Percentiles rank a stretch among this genome's conserved stretches.
These are phyloP conservation scores for Rasamsonia emersonii DNA, from an alignment of 2,329 filamentous ascomycete species.

Conservation along the genomic window DNA sequence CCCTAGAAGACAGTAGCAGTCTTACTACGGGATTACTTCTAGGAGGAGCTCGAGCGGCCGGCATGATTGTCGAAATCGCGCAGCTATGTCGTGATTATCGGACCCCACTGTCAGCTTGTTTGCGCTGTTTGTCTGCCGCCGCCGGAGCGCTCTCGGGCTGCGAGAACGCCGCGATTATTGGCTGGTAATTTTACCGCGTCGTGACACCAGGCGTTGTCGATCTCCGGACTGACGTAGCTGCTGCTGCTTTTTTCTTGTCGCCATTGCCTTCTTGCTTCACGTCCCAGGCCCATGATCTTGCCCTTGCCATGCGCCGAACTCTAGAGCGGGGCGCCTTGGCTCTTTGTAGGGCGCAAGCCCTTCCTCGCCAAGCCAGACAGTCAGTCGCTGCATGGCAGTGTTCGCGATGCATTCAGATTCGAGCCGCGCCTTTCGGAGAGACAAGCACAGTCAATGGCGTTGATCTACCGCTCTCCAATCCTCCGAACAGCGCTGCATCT, in stretches of 20 bases:
- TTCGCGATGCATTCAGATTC: conserved; percentile 35
- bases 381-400: conserved; percentile 17
- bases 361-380: no score
- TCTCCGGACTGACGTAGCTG: conserved; percentile 8
- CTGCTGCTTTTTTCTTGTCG: conserved; percentile 5
- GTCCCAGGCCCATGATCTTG: conserved; percentile 8
- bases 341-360: conserved; percentile 24
- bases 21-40: no score
- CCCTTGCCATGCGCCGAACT: conserved; percentile 25
- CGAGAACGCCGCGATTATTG: no score
- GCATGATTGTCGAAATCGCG: background rate
- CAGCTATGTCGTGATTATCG: conserved; percentile 2
- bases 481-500: conserved; percentile 32
- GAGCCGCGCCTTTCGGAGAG: conserved; percentile 33
- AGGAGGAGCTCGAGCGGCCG: background rate
- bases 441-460: conserved; percentile 28
- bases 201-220: background rate
- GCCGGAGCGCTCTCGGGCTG: no score
- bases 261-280: conserved; percentile 3
- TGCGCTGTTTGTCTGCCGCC: conserved; percentile 8
- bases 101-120: conserved; percentile 7
- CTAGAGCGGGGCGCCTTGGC: conserved; percentile 27
- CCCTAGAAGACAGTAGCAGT: no score
- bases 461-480: conserved; percentile 27
- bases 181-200: background rate